A percentile compares a stretch with the other conserved stretches of the same genome.
Evolutionary conservation across 495 filamentous ascomycete species (phyloP).

Genomic region (Penicillium maclennaniae): DNA sequence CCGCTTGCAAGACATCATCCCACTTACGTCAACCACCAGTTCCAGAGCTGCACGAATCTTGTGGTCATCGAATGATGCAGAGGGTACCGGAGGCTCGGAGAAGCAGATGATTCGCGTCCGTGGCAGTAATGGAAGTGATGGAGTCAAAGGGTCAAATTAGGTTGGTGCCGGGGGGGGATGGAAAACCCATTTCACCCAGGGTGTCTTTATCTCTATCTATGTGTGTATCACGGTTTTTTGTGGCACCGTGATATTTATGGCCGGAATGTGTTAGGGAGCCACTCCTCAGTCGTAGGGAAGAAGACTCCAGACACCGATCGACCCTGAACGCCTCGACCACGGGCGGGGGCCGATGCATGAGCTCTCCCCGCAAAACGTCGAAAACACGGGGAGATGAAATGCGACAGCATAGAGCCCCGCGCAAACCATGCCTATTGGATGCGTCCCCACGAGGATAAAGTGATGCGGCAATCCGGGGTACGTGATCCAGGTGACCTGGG

Average conservation of each 20-base stretch:
- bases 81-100: conserved; percentile 17
- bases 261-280: neutral
- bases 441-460: neutral
- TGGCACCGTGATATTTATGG: neutral
- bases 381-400: neutral
- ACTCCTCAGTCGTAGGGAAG: neutral
- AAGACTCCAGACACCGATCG: neutral
- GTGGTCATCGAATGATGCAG: conserved; percentile 2
- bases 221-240: neutral
- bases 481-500: neutral
- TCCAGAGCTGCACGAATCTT: neutral
- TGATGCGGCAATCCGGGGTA: neutral
- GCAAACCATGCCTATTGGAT: neutral
- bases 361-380: conserved; percentile 10
- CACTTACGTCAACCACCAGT: neutral
- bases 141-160: neutral
- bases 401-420: neutral
- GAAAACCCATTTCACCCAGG: neutral
- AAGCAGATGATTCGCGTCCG: conserved; percentile 15
- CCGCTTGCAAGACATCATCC: neutral
- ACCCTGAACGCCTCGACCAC: neutral
- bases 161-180: conserved; percentile 4
- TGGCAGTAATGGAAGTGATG: neutral
- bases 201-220: neutral
- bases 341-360: conserved; percentile 3